phyloP scores from a whole-genome alignment of 2,329 filamentous ascomycete genomes.

The Didymella arachidicola region DNA sequence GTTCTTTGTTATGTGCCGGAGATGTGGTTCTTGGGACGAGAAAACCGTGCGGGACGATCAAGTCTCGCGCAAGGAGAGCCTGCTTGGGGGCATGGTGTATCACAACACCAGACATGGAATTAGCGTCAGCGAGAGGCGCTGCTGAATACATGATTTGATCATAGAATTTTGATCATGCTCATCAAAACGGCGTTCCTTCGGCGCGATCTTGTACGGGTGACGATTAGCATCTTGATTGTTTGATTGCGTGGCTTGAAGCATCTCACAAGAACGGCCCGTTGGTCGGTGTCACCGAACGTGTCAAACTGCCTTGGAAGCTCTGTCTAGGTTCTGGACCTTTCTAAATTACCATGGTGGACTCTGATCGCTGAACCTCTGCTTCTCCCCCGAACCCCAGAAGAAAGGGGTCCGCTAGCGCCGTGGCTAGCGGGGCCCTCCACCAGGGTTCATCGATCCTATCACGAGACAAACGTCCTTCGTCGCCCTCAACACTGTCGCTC shows the following conservation, averaged over 20 bases:
- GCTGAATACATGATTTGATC: background rate
- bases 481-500: background rate
- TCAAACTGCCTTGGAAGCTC: constrained; percentile 1
- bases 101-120: background rate
- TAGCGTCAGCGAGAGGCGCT: background rate
- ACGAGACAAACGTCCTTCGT: constrained; percentile 3
- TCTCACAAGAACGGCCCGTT: constrained; percentile 3
- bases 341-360: constrained; percentile 2
- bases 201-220: background rate
- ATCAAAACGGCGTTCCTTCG: constrained; percentile 1
- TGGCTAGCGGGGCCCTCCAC: background rate
- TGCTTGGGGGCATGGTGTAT: background rate
- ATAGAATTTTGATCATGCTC: background rate
- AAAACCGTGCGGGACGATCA: background rate
- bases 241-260: constrained; percentile 8
- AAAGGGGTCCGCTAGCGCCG: constrained; percentile 10
- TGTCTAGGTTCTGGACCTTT: constrained; percentile 1
- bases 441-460: constrained; percentile 14
- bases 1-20: background rate
- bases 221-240: background rate
- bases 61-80: constrained; percentile 1
- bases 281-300: constrained; percentile 8
- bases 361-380: constrained; percentile 5
- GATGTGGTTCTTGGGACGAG: background rate
- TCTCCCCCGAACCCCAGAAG: background rate